Base-by-base conservation (phyloP, 805 yeast genomes). In the Barnettozyma botsteinii region DNA sequence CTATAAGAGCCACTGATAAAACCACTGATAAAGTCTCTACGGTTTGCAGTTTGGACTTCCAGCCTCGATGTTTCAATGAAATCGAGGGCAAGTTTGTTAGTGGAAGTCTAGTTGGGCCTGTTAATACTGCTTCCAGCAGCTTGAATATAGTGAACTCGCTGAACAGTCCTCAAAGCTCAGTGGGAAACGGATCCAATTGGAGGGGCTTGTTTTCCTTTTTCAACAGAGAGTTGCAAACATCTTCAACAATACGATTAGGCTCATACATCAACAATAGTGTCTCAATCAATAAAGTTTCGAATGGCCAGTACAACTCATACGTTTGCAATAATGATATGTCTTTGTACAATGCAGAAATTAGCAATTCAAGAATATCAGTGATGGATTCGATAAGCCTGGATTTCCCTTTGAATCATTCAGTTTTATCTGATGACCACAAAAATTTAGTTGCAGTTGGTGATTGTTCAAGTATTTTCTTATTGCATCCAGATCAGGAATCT, bases 191-290 rank as follows among this genome's bases (percentile, higher is more conserved):
- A 64, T 33, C 64, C 54, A 46, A 57, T 28, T 67, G 75, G 62
- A 77, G 78, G 48, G 96, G 96, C 0, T 67, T 79, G 30, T 75
- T 81, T 43, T 72, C 83, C 2, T 62, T 82, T 35, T 69, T 72
- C 55, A 72, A 75, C 43, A 72, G 75, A 19, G 66, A 67, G 5
- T 69, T 75, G 10, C 67, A 68, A n/a, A 55, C 60, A 7, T 62
- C 70, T 6, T 61, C 67, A 33, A 73, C 81, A 3, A 68, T 75
- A 21, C 74, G 74, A 38, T 62, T 87, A 38, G 96, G 97, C 0
- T 83, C 83, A 25, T 77, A 80, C 62, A 87, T 89, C 51, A 88
- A 87, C 59, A 88, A 88, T 60, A 77, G 85, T 35, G 94, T 87
- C 22, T 62, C 79, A 0, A 53, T 82, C 21, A 64, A 73, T 53